Percentiles rank a stretch among this genome's conserved stretches.
phyloP scores from a whole-genome alignment of 2,329 filamentous ascomycete genomes.

The Seiridium unicorne region DNA sequence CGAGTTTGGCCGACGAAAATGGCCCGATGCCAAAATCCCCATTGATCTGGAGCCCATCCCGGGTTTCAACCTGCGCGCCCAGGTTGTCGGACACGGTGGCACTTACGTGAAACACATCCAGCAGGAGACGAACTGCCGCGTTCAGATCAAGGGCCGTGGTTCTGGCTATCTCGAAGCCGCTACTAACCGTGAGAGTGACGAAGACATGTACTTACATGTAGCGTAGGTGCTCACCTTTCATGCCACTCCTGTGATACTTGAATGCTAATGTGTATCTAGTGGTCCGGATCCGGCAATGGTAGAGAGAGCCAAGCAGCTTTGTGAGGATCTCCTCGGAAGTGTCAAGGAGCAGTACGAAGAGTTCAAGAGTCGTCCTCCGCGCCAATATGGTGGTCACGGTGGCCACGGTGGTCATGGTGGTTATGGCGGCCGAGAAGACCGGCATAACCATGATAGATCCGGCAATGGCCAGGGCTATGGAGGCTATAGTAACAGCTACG shows the following conservation, averaged over 20 bases:
- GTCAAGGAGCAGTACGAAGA: slow-evolving; percentile 88
- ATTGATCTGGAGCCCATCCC: slow-evolving; percentile 87
- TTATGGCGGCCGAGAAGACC: slow-evolving; percentile 34
- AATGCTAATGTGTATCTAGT: slow-evolving; percentile 46
- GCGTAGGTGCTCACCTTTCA: slow-evolving; percentile 58
- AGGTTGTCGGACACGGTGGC: slow-evolving; percentile 92
- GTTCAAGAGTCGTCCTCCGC: slow-evolving; percentile 80
- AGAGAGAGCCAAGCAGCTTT: slow-evolving; percentile 81
- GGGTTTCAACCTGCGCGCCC: slow-evolving; percentile 93
- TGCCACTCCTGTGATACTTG: background rate
- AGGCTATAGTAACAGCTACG: slow-evolving; percentile 31
- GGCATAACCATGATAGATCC: slow-evolving; percentile 28
- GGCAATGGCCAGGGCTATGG: slow-evolving; percentile 24
- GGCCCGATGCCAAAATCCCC: slow-evolving; percentile 94
- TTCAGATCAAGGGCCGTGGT: slow-evolving; percentile 96
- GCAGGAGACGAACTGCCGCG: slow-evolving; percentile 88
- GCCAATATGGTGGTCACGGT: slow-evolving; percentile 53
- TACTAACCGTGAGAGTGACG: slow-evolving; percentile 88
- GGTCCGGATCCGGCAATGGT: slow-evolving; percentile 88
- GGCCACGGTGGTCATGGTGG: slow-evolving; percentile 37
- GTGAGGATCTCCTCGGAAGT: slow-evolving; percentile 81
- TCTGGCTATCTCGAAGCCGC: slow-evolving; percentile 90
- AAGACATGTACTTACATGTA: slow-evolving; percentile 95
- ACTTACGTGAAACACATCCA: slow-evolving; percentile 98
- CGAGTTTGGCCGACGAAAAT: slow-evolving; percentile 92